Evolutionary conservation across 1,139 yeast genomes (phyloP).

Genomic region (Pichia sp.): DNA sequence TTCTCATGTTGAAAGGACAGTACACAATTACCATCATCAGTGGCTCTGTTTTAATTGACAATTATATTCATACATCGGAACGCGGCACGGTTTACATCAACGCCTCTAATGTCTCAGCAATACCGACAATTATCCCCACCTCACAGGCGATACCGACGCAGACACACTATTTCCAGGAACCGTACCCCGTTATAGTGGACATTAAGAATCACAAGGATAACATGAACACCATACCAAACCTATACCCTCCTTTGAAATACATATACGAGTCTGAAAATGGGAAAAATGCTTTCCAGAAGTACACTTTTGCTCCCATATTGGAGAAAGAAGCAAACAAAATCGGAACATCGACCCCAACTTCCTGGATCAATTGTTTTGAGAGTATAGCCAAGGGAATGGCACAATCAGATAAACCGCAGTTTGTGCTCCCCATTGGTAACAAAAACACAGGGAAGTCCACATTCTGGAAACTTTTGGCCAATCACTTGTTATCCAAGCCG

Average conservation of each 20-base stretch:
- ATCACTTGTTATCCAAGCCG: slow-evolving; percentile 28
- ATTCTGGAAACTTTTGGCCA: slow-evolving; percentile 48
- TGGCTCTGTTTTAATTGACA: slow-evolving; percentile 50
- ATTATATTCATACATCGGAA: not conserved
- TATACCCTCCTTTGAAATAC: slow-evolving; percentile 46
- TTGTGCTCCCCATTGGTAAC: slow-evolving; percentile 46
- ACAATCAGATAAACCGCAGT: slow-evolving; percentile 8
- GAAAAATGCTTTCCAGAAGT: not conserved
- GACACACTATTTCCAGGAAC: too few species aligned
- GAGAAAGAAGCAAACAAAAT: slow-evolving; percentile 5
- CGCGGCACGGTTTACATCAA: slow-evolving; percentile 28
- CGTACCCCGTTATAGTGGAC: too few species aligned
- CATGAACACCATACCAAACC: slow-evolving; percentile 1
- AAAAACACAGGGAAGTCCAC: slow-evolving; percentile 88
- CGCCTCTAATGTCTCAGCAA: slow-evolving; percentile 47
- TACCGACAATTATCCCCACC: slow-evolving; percentile 42
- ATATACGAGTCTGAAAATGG: slow-evolving; percentile 23
- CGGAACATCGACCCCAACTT: slow-evolving; percentile 13
- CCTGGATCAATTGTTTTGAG: slow-evolving; percentile 20
- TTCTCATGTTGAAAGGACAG: slow-evolving; percentile 52
- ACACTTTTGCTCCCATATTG: slow-evolving; percentile 14
- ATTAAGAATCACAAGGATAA: not conserved
- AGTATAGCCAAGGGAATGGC: slow-evolving; percentile 4
- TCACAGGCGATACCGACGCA: too few species aligned
- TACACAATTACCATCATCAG: slow-evolving; percentile 43